A percentile compares a stretch with the other conserved stretches of the same genome.
These are phyloP conservation scores for Nakazawaea populi DNA, from an alignment of 805 yeast genomes.

Conservation along the genomic window DNA sequence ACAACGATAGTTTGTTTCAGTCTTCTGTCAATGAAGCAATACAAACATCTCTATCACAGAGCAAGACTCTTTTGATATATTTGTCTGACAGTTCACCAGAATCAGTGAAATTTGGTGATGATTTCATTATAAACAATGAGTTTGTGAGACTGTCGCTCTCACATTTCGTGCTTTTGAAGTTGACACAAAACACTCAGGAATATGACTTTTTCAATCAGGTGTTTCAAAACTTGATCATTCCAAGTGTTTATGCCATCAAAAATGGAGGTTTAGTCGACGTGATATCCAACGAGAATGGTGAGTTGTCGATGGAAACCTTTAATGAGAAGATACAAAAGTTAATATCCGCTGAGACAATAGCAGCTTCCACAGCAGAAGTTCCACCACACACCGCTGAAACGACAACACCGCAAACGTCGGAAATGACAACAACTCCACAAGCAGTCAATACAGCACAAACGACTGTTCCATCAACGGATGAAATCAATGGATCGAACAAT, in stretches of 20 bases:
- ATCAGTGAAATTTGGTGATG: constrained; percentile 17
- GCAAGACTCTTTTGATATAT: constrained; percentile 35
- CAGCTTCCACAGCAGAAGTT: constrained; percentile 7
- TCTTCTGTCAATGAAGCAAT: constrained; percentile 27
- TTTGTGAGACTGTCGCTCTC: constrained; percentile 14
- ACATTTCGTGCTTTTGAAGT: constrained; percentile 34
- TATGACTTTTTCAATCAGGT: constrained; percentile 45
- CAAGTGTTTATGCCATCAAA: constrained; percentile 52
- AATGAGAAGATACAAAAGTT: constrained; percentile 19
- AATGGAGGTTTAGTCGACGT: constrained; percentile 40
- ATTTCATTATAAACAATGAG: constrained; percentile 16
- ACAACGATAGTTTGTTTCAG: constrained; percentile 2
- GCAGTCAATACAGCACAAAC: too few relatives aligned
- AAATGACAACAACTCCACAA: too few relatives aligned
- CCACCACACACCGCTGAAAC: constrained; percentile 2
- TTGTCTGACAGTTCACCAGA: constrained; percentile 21
- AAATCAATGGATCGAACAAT: background rate
- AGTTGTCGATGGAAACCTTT: constrained; percentile 20
- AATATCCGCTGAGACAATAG: constrained; percentile 6
- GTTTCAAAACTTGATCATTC: constrained; percentile 45
- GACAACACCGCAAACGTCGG: constrained; percentile 7
- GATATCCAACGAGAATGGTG: constrained; percentile 25
- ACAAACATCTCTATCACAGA: constrained; percentile 26
- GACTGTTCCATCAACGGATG: constrained; percentile 1
- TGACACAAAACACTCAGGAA: constrained; percentile 35